Evolutionary conservation across 257 asterid species (phyloP), one percentile per base, ranked within the genome.

Genomic region (Petunia secreta): DNA sequence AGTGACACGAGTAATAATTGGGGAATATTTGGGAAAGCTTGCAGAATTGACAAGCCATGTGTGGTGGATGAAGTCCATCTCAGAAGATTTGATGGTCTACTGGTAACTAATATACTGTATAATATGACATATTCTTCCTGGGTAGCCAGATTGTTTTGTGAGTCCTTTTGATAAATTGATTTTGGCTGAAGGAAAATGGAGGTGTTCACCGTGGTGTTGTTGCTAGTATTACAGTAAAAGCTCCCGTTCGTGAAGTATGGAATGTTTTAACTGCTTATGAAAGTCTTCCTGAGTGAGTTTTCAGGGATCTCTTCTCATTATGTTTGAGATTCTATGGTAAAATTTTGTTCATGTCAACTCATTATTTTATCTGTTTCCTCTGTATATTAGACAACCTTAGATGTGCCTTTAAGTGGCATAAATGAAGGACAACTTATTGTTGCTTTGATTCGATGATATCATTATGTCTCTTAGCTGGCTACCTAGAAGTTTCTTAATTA

Each of bases 41-140:
- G 98, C 89, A 89, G 87, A 38, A 87, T 89, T 53, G 91, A 93
- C 82, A 85, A 85, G 82, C 96, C 99, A 15, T 89, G 99, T 79
- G 60, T 87, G 82, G 99, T 95, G 76, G 99, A 95, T 55, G 99
- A 95, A 84, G 97, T 95, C 85, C 99, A 95, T 85, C 95, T 95
- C 73, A 97, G 99, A 48, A 89, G 98, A 90, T 93, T 90, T 78
- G 99, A 95, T 85, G 99, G 97, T 84, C 89, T 93, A 87, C 83
- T 95, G 98, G 99, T 95, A 90, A 85, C 43, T 77, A 83, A 68
- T 43, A 71, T 48, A 67, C 83, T 77, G 78, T 85, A 50, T 73
- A 78, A 34, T 79, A 64, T 71, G 65, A 41, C 69, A 41, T 84
- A 59, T 54, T 71, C 82, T 82, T 78, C 34, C 54, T 53, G 37